Percentiles rank a stretch among this genome's conserved stretches.
These are phyloP conservation scores for Sonneratia alba DNA, from an alignment of 345 rosid species.

Conservation along the genomic window DNA sequence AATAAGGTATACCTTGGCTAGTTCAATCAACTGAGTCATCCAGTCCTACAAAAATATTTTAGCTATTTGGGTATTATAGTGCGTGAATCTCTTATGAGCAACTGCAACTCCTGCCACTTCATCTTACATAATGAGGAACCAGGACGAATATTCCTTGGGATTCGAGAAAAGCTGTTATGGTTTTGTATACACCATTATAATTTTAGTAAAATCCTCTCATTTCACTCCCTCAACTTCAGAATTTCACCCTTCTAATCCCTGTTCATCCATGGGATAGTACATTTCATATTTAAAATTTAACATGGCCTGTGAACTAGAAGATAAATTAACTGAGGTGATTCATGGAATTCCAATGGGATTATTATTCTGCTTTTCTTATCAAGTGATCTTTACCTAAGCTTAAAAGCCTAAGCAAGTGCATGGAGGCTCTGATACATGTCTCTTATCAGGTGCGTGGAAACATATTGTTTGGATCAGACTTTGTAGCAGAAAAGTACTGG, in stretches of 20 bases:
- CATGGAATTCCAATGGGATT: not conserved
- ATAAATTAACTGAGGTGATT: not conserved
- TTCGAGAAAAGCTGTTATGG: not conserved
- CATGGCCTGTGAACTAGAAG: not conserved
- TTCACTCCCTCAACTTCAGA: not conserved
- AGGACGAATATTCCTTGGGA: not conserved
- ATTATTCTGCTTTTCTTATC: not conserved
- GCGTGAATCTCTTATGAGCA: not conserved
- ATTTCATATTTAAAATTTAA: not conserved
- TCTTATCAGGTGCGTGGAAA: slow-evolving; percentile 68
- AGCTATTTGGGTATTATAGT: not conserved
- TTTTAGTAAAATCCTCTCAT: not conserved
- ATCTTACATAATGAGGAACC: not conserved
- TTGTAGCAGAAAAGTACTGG: slow-evolving; percentile 53
- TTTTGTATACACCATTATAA: not conserved
- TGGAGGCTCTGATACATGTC: not conserved
- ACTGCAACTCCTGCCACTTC: not conserved
- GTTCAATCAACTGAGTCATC: not conserved
- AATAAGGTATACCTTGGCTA: not conserved
- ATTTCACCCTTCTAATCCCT: not conserved
- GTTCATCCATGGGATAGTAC: not conserved
- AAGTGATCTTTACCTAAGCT: not conserved
- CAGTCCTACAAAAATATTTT: not conserved
- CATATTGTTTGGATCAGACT: slow-evolving; percentile 73
- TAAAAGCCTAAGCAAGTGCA: not conserved